Evolutionary conservation across 768 basidiomycete species (phyloP).

Genomic region (Dacryopinax primogenitus): DNA sequence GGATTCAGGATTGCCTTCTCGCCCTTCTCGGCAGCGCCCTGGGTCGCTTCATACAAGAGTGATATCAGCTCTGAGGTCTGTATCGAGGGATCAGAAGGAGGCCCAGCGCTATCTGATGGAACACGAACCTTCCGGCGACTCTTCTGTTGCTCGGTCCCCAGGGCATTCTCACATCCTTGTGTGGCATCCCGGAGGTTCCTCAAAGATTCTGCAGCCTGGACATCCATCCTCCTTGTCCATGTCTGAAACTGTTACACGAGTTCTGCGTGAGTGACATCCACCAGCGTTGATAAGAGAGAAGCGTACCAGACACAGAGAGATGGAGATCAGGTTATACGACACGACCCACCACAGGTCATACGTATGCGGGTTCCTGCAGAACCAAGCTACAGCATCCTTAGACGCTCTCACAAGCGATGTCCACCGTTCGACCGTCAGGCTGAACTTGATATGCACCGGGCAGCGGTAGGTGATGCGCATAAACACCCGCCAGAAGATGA

Average conservation of each 20-base stretch:
- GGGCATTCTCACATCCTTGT: slow-evolving; percentile 70
- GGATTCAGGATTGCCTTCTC: slow-evolving; percentile 61
- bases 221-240: slow-evolving; percentile 72
- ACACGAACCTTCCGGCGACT: slow-evolving; percentile 68
- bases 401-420: slow-evolving; percentile 56
- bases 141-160: slow-evolving; percentile 90
- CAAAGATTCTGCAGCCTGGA: slow-evolving; percentile 58
- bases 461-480: slow-evolving; percentile 93
- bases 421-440: slow-evolving; percentile 71
- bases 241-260: slow-evolving; percentile 63
- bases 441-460: slow-evolving; percentile 79
- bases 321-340: slow-evolving; percentile 76
- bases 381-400: slow-evolving; percentile 78
- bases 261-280: neutral
- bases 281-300: neutral
- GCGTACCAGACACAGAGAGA: slow-evolving; percentile 78
- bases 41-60: slow-evolving; percentile 85
- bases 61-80: slow-evolving; percentile 89
- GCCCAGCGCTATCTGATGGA: neutral
- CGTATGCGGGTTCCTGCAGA: slow-evolving; percentile 61
- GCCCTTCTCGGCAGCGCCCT: slow-evolving; percentile 42
- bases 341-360: slow-evolving; percentile 83
- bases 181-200: slow-evolving; percentile 74
- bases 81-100: slow-evolving; percentile 13
- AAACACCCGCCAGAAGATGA: slow-evolving; percentile 97